Percentiles rank a stretch among this genome's conserved stretches.
phyloP scores from a whole-genome alignment of 2,329 filamentous ascomycete species.

The Penicillium janthinellum region DNA sequence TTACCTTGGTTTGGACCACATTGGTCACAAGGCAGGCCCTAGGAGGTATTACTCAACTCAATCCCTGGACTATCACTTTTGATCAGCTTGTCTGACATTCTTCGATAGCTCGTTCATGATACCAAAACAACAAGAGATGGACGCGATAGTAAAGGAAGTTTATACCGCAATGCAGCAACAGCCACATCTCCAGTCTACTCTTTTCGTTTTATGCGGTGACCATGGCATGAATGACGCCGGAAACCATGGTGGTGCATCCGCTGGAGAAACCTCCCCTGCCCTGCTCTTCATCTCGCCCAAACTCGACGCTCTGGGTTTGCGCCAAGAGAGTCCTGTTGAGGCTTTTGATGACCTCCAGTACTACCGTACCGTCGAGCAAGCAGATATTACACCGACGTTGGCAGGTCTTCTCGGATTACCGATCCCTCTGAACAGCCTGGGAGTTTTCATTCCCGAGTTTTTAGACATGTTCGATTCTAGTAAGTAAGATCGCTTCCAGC shows the following conservation, averaged over 20 bases:
- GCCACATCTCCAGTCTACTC: constrained; percentile 71
- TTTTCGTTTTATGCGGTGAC: constrained; percentile 87
- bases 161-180: constrained; percentile 73
- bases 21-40: constrained; percentile 93
- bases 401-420: constrained; percentile 86
- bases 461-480: constrained; percentile 72
- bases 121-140: constrained; percentile 93
- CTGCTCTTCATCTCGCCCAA: constrained; percentile 89
- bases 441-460: constrained; percentile 79
- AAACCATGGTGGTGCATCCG: constrained; percentile 91
- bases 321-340: constrained; percentile 55
- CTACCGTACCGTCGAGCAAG: constrained; percentile 86
- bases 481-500: constrained; percentile 39
- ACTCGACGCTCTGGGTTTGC: constrained; percentile 59
- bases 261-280: constrained; percentile 91
- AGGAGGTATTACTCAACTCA: constrained; percentile 58
- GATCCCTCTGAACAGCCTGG: constrained; percentile 84
- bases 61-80: neutral
- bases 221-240: constrained; percentile 99
- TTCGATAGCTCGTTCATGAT: constrained; percentile 76
- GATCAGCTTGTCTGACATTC: constrained; percentile 20
- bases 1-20: constrained; percentile 94
- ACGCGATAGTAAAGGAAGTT: constrained; percentile 73
- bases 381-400: constrained; percentile 87
- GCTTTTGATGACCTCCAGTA: constrained; percentile 75